Conservation (phyloP, 2,329 filamentous ascomycete species). For the Beauveria medogensis region DNA sequence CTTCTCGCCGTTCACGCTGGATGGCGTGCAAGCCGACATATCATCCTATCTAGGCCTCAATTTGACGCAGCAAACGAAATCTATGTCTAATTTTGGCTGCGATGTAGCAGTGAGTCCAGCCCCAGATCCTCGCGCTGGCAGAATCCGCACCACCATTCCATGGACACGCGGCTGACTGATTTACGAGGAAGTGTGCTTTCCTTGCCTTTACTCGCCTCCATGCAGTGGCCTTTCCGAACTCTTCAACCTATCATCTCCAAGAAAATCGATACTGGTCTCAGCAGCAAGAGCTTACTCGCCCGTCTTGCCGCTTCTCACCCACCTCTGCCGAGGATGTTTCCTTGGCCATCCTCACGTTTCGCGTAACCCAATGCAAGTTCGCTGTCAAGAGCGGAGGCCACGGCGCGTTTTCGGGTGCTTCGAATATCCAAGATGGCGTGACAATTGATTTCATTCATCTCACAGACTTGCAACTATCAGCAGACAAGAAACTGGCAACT, state of each 20-base stretch:
- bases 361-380: conserved; percentile 22
- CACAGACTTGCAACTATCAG: conserved; percentile 16
- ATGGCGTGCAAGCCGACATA: not conserved
- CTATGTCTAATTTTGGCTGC: conserved; percentile 3
- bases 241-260: conserved; percentile 13
- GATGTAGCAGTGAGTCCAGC: conserved; percentile 5
- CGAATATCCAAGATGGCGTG: conserved; percentile 21
- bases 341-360: conserved; percentile 18
- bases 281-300: conserved; percentile 15
- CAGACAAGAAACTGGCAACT: conserved; percentile 11
- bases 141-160: not conserved
- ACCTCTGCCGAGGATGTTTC: conserved; percentile 20
- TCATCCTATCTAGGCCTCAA: not conserved
- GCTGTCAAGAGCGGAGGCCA: conserved; percentile 28
- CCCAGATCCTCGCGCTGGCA: not conserved
- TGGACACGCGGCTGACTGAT: not conserved
- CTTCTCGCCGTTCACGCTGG: conserved; percentile 1
- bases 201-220: conserved; percentile 13
- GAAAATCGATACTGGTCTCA: conserved; percentile 19
- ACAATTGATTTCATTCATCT: conserved; percentile 20
- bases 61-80: not conserved
- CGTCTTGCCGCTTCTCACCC: conserved; percentile 20
- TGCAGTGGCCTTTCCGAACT: conserved; percentile 14
- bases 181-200: conserved; percentile 15
- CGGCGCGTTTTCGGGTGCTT: conserved; percentile 20